Evolutionary conservation across 352 stramenopile genomes (phyloP), one percentile per base, ranked within the genome.

Genomic region (Phytophthora quininea): DNA sequence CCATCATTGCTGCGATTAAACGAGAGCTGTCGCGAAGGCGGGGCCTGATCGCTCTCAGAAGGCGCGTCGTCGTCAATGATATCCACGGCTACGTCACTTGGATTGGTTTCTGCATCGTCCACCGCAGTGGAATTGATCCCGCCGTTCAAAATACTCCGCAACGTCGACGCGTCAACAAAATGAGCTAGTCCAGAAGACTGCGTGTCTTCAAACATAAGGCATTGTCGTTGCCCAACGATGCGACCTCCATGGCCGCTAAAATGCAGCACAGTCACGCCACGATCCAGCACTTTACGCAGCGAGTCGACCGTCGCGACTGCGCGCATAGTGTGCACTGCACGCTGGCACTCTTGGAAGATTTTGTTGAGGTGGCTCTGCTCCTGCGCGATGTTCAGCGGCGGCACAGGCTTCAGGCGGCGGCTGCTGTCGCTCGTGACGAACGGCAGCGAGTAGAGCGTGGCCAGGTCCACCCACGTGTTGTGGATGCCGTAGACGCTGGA

Each of bases 401-500:
- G 80, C 33, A 94, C 72, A 3, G 86, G 73, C 57, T 86, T 86
- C 7, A 92, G 71, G 4, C 84, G 80, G 8, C 65, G 76, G 10
- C 64, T 63, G 19, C 57, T 71, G 30, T 62, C 58, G 66, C 78
- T 67, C 62, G 85, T 74, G 3, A 94, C 81, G 51, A 94, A 94
- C 56, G 86, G 86, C 42, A 89, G 72, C 35, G 86, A 79, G 45
- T 92, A 90, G 11, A 94, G 76, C 66, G 88, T 80, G 29, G 84
- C 86, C 35, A 94, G 74, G 49, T 94, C 86, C 42, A 94, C 78
- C 79, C 86, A 90, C 53, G 86, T 94, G 71, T 90, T 91, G 59
- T 90, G 81, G 30, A 90, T 83, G 30, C 84, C 81, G 54, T 89
- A 90, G 49, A 92, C 84, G 46, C 84, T 92, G 33, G 84, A 92